Base-by-base conservation (phyloP, 345 rosid genomes). In the Odontarrhena argentea region DNA sequence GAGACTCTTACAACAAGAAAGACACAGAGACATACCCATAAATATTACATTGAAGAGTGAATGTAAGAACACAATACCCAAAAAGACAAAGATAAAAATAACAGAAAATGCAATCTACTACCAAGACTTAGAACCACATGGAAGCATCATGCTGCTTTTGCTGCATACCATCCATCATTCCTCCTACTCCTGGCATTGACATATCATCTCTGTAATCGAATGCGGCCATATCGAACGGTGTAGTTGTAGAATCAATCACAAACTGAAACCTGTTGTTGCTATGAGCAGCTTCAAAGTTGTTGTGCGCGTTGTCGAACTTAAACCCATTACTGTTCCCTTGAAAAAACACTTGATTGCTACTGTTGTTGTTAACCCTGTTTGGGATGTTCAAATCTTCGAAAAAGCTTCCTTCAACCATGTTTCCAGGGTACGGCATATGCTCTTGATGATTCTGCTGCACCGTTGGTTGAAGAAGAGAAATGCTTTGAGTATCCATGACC, bases 71-170 rank as follows among this genome's bases (percentile, higher is more conserved):
- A 42, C 18, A 43, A 34, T 26, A 42, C 36, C 36, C n/a, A 22
- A 35, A 11, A 48, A 51, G 18, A 36, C 2, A 53, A 12, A 22
- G n/a, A 54, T 53, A 43, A 47, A 71, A 63, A 64, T 32, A 40
- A 30, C 11, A 64, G 70, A 48, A 40, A 65, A 48, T 55, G 58
- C 55, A 47, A 55, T 71, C 52, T 71, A 71, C 69, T 49, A 58
- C 70, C 65, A 73, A 28, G 57, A 52, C 63, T 69, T 63, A 75
- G 84, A 83, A 88, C 99, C 97, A 94, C 40, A 82, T 69, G 36
- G 96, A 49, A 10, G 71, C 83, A 43, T 90, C 94, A 56, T 85
- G 97, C 81, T 85, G 85, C 47, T 85, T 92, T 82, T 85, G 87
- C 76, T 85, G 86, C 67, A 82, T 49, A 11, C 75, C 42, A 70